These are phyloP conservation scores for Aspergillus sclerotioniger DNA, from an alignment of 495 filamentous ascomycete genomes.

Conservation along the genomic window DNA sequence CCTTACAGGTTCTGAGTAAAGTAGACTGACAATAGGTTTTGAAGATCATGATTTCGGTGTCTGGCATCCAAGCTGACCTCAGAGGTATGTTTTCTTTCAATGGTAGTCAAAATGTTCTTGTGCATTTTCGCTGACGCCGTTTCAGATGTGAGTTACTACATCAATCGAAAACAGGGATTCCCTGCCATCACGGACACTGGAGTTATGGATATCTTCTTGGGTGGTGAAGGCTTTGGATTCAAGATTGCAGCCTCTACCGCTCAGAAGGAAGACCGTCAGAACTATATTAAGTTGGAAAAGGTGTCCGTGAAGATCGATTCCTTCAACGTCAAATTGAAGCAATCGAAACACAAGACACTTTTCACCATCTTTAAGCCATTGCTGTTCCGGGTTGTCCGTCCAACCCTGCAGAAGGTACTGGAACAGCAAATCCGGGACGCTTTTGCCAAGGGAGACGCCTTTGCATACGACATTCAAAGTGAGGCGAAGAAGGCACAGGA, in stretches of 20 bases:
- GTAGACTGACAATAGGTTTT: background rate
- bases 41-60: constrained; percentile 70
- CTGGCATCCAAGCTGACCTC: constrained; percentile 69
- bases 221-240: constrained; percentile 85
- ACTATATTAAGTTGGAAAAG: constrained; percentile 93
- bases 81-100: constrained; percentile 15
- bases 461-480: constrained; percentile 71
- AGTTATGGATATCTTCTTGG: constrained; percentile 86
- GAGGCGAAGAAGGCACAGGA: constrained; percentile 74
- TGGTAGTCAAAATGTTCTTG: background rate
- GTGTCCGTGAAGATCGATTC: constrained; percentile 81
- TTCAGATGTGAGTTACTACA: constrained; percentile 84
- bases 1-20: background rate
- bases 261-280: constrained; percentile 68
- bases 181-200: constrained; percentile 85
- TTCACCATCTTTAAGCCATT: constrained; percentile 88
- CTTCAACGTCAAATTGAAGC: constrained; percentile 84
- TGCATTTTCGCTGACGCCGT: background rate
- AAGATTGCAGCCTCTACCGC: constrained; percentile 85
- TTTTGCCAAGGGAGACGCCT: constrained; percentile 65
- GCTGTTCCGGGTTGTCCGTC: constrained; percentile 78
- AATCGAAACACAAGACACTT: constrained; percentile 91
- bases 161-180: constrained; percentile 95
- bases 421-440: constrained; percentile 85
- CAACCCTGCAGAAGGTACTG: constrained; percentile 78